Evolutionary conservation across 345 rosid genomes (phyloP).

Genomic region (Alliaria petiolata): DNA sequence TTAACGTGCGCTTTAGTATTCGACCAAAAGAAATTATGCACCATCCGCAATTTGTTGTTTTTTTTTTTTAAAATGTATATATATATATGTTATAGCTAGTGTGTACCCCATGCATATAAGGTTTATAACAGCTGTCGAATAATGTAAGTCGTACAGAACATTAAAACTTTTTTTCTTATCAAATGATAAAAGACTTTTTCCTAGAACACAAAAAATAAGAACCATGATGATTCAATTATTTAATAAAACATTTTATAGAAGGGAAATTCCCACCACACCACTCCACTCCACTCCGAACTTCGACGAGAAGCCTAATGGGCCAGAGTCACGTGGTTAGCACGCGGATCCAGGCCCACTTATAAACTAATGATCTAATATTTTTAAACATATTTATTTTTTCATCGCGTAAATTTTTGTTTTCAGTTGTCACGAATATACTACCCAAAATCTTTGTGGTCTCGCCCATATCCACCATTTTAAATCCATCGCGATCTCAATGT

Average conservation of each 20-base stretch:
- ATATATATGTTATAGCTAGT: neutral
- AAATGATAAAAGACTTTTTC: neutral
- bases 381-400: neutral
- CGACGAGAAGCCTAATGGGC: neutral
- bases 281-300: too few relatives aligned
- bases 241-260: neutral
- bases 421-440: too few relatives aligned
- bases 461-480: too few relatives aligned
- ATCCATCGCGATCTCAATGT: too few relatives aligned
- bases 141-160: neutral
- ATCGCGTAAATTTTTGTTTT: too few relatives aligned
- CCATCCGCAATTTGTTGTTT: too few relatives aligned
- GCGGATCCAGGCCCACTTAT: conserved; percentile 4
- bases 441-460: too few relatives aligned
- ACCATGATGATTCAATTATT: neutral
- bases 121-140: conserved; percentile 13
- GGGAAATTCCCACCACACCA: neutral
- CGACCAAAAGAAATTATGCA: too few relatives aligned
- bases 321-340: conserved; percentile 16
- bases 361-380: neutral
- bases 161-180: neutral
- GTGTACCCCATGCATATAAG: conserved; percentile 17
- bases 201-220: neutral
- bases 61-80: too few relatives aligned
- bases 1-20: too few relatives aligned